Evolutionary conservation across 2,329 filamentous ascomycete species (phyloP).

Genomic region (Aspergillus japonicus): DNA sequence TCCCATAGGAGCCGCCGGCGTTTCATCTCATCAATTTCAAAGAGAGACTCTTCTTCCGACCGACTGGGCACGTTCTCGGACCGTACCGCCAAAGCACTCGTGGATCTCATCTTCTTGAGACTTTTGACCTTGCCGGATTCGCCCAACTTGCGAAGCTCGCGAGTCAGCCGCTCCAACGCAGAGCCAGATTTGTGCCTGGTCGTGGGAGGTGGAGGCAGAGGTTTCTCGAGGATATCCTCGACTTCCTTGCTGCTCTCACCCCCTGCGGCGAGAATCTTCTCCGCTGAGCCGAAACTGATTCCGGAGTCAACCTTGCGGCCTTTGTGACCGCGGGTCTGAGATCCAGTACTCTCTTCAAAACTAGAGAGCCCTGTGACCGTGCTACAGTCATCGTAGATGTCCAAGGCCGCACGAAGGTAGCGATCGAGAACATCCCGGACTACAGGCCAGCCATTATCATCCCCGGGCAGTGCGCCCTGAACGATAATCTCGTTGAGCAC

Average conservation of each 20-base stretch:
- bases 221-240: conserved; percentile 40
- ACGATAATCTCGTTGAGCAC: conserved; percentile 55
- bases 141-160: conserved; percentile 54
- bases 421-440: conserved; percentile 53
- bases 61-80: conserved; percentile 32
- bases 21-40: conserved; percentile 52
- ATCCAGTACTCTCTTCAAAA: conserved; percentile 30
- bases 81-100: conserved; percentile 51
- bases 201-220: conserved; percentile 38
- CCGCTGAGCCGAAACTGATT: conserved; percentile 55
- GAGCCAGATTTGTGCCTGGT: conserved; percentile 40
- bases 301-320: conserved; percentile 63
- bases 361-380: conserved; percentile 48
- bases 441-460: conserved; percentile 57
- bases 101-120: conserved; percentile 52
- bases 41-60: conserved; percentile 41
- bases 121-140: conserved; percentile 26
- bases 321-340: conserved; percentile 40
- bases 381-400: conserved; percentile 60
- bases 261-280: conserved; percentile 38
- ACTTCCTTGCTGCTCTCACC: conserved; percentile 37
- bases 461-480: conserved; percentile 52
- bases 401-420: conserved; percentile 59
- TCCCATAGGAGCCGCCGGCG: conserved; percentile 50
- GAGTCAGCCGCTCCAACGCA: conserved; percentile 59